Evolutionary conservation across 495 filamentous ascomycete genomes (phyloP).

Genomic region (Lasiosphaeria miniovina): DNA sequence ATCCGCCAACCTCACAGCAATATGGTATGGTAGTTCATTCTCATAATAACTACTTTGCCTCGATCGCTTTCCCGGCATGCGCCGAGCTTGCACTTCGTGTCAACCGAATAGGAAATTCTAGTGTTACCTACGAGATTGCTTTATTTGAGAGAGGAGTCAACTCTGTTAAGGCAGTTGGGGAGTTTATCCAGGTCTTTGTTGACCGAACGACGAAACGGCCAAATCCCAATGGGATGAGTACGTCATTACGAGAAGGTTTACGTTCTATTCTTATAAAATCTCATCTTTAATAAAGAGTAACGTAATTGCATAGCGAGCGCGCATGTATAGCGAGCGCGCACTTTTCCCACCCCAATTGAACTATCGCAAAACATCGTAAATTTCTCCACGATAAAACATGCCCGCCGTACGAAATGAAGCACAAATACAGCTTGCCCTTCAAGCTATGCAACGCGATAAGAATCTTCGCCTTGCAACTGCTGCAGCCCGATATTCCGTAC

Average conservation of each 20-base stretch:
- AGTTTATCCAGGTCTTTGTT: slow-evolving; percentile 87
- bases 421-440: no score
- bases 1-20: slow-evolving; percentile 64
- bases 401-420: no score
- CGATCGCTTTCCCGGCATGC: slow-evolving; percentile 77
- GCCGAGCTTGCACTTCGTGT: slow-evolving; percentile 81
- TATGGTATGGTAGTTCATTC: slow-evolving; percentile 82
- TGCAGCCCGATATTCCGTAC: no score
- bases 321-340: no score
- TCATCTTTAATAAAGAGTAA: background rate
- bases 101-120: slow-evolving; percentile 78
- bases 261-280: background rate
- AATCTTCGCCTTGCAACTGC: no score
- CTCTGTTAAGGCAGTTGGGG: slow-evolving; percentile 79
- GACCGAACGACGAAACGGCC: slow-evolving; percentile 69
- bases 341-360: no score
- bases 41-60: slow-evolving; percentile 78
- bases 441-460: no score
- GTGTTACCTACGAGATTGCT: slow-evolving; percentile 89
- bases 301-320: no score
- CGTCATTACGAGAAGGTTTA: background rate
- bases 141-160: slow-evolving; percentile 75
- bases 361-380: no score
- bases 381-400: no score
- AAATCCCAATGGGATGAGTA: slow-evolving; percentile 21